Base-by-base conservation (phyloP, 2,329 filamentous ascomycete species). In the Juglanconis sp. region DNA sequence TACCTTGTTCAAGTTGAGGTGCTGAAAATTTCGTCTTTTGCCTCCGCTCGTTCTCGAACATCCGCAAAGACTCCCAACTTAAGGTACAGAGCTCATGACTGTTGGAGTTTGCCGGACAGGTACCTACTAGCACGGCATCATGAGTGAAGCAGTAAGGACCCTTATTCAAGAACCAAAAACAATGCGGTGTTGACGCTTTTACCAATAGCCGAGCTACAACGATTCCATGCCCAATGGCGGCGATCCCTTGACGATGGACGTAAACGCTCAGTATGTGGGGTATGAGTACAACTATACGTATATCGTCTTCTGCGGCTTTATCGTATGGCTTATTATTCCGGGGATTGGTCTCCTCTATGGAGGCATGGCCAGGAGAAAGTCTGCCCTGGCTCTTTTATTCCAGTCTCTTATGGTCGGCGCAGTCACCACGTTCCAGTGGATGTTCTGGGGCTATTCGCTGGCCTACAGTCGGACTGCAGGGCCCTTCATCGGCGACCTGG, bases 401-500 rank as follows among this genome's bases (percentile, higher is more conserved):
- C 86, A 88, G 68, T 82, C 80, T 7, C 74, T 87, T 38, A 79
- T 86, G 71, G 80, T 87, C 44, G 76, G 77, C 36, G 79, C 81
- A 47, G 80, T 86, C 1, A 75, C 78, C 51, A 73, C 79, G 13
- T 96, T 96, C 75, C 92, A 96, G 74, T 96, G 92, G 92, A 96
- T 96, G 79, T 92, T 95, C 80, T 95, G 91, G 91, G 91, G 91
- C 46, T 95, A 91, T 73, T 92, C 89, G 4, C 77, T 95, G 10
- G 86, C 90, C 52, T 95, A 93, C 72, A 95, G 91, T 15, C 91
- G 94, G 74, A 81, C 83, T 2, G 89, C 89, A 32, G 87, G 88
- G 51, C 83, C 79, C 47, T 96, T 86, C 73, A 90, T 96, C 64
- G 92, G 92, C 61, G 82, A 92, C 68, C 79, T 96, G 32, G 76